Evolutionary conservation across 805 yeast genomes (phyloP).

Genomic region (Candida caryicola): DNA sequence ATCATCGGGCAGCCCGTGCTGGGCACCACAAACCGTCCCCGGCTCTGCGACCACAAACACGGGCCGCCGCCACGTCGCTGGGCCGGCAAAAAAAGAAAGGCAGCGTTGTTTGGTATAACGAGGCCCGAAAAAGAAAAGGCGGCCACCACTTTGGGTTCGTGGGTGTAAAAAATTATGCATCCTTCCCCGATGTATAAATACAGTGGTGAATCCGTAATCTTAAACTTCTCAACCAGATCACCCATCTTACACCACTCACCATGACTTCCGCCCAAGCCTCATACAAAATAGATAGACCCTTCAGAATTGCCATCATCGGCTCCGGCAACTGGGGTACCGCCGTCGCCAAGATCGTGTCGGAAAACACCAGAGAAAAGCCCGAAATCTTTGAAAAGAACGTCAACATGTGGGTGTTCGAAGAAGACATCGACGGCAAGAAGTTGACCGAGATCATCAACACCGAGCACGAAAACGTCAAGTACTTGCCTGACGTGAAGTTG

Average conservation of each 20-base stretch:
- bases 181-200: not conserved
- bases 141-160: not conserved
- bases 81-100: conserved; percentile 6
- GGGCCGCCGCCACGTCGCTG: no score
- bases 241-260: conserved; percentile 3
- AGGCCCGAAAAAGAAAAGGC: not conserved
- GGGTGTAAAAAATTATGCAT: not conserved
- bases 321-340: conserved; percentile 99
- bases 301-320: conserved; percentile 57
- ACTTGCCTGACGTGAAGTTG: conserved; percentile 82
- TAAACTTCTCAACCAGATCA: not conserved
- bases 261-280: conserved; percentile 26
- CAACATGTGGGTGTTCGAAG: conserved; percentile 97
- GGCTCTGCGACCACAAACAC: not conserved
- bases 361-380: conserved; percentile 72
- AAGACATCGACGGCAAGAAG: conserved; percentile 69
- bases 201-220: not conserved
- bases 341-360: conserved; percentile 92
- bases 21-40: conserved; percentile 5
- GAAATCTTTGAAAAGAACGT: conserved; percentile 70
- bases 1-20: conserved; percentile 5
- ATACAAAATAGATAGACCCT: conserved; percentile 33
- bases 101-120: no score
- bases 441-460: conserved; percentile 89
- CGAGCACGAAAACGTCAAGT: conserved; percentile 90